Evolutionary conservation across 768 basidiomycete genomes (phyloP).

Genomic region (Auricularia cornea): DNA sequence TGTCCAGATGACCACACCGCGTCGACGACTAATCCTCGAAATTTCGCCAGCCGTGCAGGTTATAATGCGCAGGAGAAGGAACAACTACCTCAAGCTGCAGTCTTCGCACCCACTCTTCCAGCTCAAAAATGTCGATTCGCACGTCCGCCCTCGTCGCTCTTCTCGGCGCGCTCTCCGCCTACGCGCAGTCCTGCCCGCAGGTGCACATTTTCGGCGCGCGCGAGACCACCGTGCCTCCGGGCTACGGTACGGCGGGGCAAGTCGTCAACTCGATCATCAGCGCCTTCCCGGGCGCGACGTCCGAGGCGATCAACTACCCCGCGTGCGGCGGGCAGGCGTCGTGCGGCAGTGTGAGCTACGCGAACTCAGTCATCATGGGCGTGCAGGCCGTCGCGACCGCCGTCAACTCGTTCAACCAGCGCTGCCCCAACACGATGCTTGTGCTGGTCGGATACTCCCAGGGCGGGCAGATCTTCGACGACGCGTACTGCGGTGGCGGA

Average conservation of each 20-base stretch:
- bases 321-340: conserved; percentile 2
- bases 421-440: not conserved
- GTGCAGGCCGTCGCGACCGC: not conserved
- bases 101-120: too few species aligned
- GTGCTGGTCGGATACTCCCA: not conserved
- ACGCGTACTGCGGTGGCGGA: conserved; percentile 1
- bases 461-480: conserved; percentile 4
- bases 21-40: too few species aligned
- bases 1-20: too few species aligned
- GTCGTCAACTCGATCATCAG: not conserved
- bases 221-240: conserved; percentile 5
- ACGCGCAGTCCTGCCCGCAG: not conserved
- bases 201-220: conserved; percentile 7
- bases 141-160: not conserved
- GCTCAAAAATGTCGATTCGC: not conserved
- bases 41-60: too few species aligned
- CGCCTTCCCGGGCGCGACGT: not conserved
- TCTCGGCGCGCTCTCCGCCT: not conserved
- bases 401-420: not conserved
- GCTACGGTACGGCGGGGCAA: conserved; percentile 4
- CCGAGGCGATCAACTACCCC: conserved; percentile 2
- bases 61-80: too few species aligned
- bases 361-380: not conserved
- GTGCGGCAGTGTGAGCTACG: conserved; percentile 1
- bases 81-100: too few species aligned